Evolutionary conservation across 2,329 filamentous ascomycete genomes (phyloP), one percentile per base, ranked within the genome.

Genomic region (Penicillium verrucosum): DNA sequence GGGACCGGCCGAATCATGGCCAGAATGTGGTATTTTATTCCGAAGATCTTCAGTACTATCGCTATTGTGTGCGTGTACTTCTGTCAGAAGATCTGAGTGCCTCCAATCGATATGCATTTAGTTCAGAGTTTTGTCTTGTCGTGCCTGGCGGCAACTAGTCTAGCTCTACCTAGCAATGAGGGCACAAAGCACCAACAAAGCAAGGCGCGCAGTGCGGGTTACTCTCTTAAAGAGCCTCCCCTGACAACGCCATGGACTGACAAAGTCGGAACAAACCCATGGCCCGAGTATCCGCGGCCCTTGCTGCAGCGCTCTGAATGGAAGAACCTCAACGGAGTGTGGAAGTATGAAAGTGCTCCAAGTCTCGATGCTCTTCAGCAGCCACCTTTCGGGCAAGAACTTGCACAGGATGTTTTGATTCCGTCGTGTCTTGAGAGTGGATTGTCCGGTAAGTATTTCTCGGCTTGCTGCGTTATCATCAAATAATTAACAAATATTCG

Each of bases 361-460:
- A 67, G 68, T 34, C 62, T 75, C 6, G 67, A 72, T 37, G 78
- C 75, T 6, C 63, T 78, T 23, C 63, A 74, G 3, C 68, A 56
- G 21, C 81, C 80, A 1, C 79, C 81, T 0, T 78, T 79, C 56
- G 75, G 74, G 1, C 69, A 78, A 55, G 68, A 66, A 2, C 70
- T 82, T 7, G 68, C 68, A 5, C 66, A 75, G 4, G 71, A 80
- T 25, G 80, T 83, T 0, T 63, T 83, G 21, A 73, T 83, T 6
- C 81, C 81, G 0, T 83, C 80, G 8, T 83, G 81, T 60, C 67
- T 83, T 9, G 81, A 83, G 64, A 82, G 80, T 64, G 81, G 76
- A 2, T 66, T 83, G 16, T 82, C 80, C 37, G 80, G 80, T 75
- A 57, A 21, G 56, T 29, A 1, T 21, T 42, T 8, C 2, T 18